Evolutionary conservation across 2,329 filamentous ascomycete species (phyloP), one percentile per base, ranked within the genome.

Genomic region (Aspergillus sojae): DNA sequence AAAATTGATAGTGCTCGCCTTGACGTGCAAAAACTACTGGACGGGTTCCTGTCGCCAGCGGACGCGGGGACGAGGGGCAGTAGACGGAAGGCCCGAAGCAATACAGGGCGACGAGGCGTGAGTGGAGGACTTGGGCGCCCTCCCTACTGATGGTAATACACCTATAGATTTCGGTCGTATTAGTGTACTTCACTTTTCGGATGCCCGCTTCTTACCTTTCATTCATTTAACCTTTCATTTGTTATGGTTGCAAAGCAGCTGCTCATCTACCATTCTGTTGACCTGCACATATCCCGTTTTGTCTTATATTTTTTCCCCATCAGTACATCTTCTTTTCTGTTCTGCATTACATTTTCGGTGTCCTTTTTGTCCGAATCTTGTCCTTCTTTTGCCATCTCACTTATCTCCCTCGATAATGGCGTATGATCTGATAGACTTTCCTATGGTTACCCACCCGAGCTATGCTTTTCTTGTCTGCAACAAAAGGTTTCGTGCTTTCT

Each of bases 1-100:
- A 70, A 74, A 21, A 60, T 39, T 11, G 67, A 58, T 12, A 36
- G 57, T 26, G 67, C 71, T 43, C 68, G 74, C 34, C 73, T 74
- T 54, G 73, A 80, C 43, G 65, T 80, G 36, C 72, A 74, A 43
- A 76, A 75, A 45, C 71, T 80, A 12, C 64, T 81, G 43, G 73
- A 78, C 52, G 74, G 76, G 0, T 76, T 79, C 63, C 65, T 78
- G 21, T 74, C 73, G 14, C 71, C 72, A 19, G 62, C 69, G 30
- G 64, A 72, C 28, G 64, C 61, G 23, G 63, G 68, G 6, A n/a
- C 64, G 52, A 52, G 67, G 19, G 68, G 69, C 58, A 66, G 63
- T 56, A 65, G 53, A 41, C 50, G 62, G 16, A 63, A 67, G 48
- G 46, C 64, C 21, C 58, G 64, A 48, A 67, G 62, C 58, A 62